These are phyloP conservation scores for Myxozyma melibiosi DNA, from an alignment of 805 yeast species.

Conservation along the genomic window DNA sequence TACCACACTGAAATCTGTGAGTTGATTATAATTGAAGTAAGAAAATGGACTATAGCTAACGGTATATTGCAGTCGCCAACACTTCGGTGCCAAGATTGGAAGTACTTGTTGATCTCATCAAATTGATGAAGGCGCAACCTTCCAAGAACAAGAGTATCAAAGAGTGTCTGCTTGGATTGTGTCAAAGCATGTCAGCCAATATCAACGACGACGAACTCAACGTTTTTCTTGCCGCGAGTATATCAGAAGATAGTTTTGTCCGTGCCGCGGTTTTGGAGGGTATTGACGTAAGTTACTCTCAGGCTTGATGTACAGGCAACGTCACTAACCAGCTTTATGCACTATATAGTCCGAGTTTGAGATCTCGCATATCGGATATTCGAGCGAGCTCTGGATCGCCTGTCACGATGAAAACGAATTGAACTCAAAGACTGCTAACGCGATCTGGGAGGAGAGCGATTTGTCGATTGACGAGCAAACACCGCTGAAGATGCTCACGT, in stretches of 20 bases:
- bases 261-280: conserved; percentile 77
- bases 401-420: conserved; percentile 70
- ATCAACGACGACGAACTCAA: conserved; percentile 59
- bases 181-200: conserved; percentile 73
- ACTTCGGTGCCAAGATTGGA: conserved; percentile 67
- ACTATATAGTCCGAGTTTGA: conserved; percentile 59
- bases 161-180: conserved; percentile 76
- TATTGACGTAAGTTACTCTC: conserved; percentile 24
- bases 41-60: too few species aligned
- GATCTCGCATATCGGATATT: conserved; percentile 49
- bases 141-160: conserved; percentile 78
- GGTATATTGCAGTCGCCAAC: conserved; percentile 50
- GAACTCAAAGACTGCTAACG: conserved; percentile 65
- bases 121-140: conserved; percentile 65
- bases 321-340: neutral
- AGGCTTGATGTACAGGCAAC: neutral
- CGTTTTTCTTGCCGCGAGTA: conserved; percentile 56
- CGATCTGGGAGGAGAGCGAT: conserved; percentile 83
- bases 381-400: conserved; percentile 76
- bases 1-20: conserved; percentile 54
- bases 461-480: conserved; percentile 48
- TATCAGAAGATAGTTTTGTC: conserved; percentile 69
- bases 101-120: conserved; percentile 62
- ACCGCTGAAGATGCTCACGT: conserved; percentile 52
- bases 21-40: conserved; percentile 41